Conservation (phyloP, 805 yeast species). For the Starmerella asiatica region DNA sequence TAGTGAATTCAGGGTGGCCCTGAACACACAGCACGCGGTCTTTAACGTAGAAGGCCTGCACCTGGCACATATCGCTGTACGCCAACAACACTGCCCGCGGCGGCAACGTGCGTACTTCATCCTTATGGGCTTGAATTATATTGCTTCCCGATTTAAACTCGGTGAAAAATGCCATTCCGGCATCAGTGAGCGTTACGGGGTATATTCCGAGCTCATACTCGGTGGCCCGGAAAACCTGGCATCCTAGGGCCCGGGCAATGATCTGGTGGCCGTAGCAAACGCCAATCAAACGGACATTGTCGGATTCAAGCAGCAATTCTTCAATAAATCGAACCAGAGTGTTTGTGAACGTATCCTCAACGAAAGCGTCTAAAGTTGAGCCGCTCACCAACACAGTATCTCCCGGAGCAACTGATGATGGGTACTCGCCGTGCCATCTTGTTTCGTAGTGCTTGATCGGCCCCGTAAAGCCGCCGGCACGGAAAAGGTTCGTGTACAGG, state of each 20-base stretch:
- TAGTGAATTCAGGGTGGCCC: slow-evolving; percentile 77
- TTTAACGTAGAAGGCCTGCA: slow-evolving; percentile 43
- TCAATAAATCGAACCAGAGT: slow-evolving; percentile 24
- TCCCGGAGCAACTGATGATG: slow-evolving; percentile 3
- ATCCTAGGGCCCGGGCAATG: slow-evolving; percentile 52
- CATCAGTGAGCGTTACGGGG: slow-evolving; percentile 36
- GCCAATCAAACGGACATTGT: slow-evolving; percentile 31
- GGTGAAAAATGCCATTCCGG: slow-evolving; percentile 28
- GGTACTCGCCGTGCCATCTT: neutral
- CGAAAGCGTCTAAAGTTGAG: slow-evolving; percentile 28
- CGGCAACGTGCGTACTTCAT: slow-evolving; percentile 38
- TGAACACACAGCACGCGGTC: slow-evolving; percentile 46
- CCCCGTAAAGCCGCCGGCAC: slow-evolving; percentile 2
- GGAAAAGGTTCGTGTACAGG: neutral
- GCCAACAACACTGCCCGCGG: slow-evolving; percentile 36
- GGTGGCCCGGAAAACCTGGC: slow-evolving; percentile 40
- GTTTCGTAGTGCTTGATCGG: slow-evolving; percentile 3
- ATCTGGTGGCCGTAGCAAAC: slow-evolving; percentile 85
- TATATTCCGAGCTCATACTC: slow-evolving; percentile 69
- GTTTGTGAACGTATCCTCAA: slow-evolving; percentile 27
- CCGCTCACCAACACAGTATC: slow-evolving; percentile 31
- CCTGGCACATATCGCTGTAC: slow-evolving; percentile 38
- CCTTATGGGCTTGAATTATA: slow-evolving; percentile 48
- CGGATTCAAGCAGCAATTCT: slow-evolving; percentile 11
- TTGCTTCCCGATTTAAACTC: slow-evolving; percentile 14